Conservation (phyloP, 1,284 basidiomycete species). For the Ceratobasidium theobromae region DNA sequence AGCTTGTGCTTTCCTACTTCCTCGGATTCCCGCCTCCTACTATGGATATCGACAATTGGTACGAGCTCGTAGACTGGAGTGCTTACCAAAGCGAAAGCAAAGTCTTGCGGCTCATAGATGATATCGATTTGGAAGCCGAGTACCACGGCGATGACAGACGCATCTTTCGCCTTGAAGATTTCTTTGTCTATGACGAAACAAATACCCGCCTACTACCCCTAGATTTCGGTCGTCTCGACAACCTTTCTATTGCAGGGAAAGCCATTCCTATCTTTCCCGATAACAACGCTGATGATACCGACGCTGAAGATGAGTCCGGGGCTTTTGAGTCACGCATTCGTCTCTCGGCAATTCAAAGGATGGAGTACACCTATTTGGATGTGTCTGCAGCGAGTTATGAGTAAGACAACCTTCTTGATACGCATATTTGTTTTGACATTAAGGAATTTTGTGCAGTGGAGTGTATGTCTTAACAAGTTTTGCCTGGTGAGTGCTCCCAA, state of each 20-base stretch:
- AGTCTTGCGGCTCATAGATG: conserved; percentile 1
- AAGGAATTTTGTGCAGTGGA: neutral
- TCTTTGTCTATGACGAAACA: conserved; percentile 8
- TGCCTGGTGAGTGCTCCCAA: neutral
- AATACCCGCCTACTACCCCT: neutral
- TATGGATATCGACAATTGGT: conserved; percentile 20
- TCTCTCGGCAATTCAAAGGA: conserved; percentile 4
- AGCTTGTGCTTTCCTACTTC: neutral
- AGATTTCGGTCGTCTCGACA: neutral
- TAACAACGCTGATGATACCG: neutral
- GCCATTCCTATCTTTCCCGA: conserved; percentile 21
- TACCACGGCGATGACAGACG: neutral
- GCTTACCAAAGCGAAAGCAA: neutral
- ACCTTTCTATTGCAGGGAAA: neutral
- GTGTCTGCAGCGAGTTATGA: conserved; percentile 8
- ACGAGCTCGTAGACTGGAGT: neutral
- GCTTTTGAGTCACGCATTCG: neutral
- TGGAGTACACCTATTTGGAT: conserved; percentile 13
- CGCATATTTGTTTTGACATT: neutral
- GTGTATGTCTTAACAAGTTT: conserved; percentile 14
- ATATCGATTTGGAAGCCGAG: conserved; percentile 8
- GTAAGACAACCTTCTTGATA: neutral
- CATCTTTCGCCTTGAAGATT: conserved; percentile 9
- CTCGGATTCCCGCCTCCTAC: neutral
- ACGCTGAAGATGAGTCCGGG: neutral